Base-by-base conservation (phyloP, 116 monocot species). In the Cymodocea nodosa region DNA sequence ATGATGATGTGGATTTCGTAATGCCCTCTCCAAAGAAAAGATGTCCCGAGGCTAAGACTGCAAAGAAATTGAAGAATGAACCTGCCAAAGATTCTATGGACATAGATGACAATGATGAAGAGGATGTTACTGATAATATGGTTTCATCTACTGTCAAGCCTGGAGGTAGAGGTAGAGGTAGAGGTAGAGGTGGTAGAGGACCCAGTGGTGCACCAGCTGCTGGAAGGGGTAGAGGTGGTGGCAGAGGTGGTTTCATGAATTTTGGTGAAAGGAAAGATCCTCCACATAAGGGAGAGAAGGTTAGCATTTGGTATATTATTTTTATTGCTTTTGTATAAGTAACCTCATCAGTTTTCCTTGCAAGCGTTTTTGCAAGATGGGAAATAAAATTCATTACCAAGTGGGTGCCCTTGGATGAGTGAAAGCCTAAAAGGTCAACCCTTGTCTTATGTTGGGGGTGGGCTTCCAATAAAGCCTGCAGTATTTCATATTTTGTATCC, bases 241-340 rank as follows among this genome's bases (percentile, higher is more conserved):
- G 97, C 49, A 84, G 97, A 61, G 86, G 94, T 52, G 82, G 83
- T 17, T 90, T 82, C 56, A 85, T 90, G 81, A 87, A 77, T 76
- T 97, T 85, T 71, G 91, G 85, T 59, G 97, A 91, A 69, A 83
- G 97, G 69, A 85, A 87, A 60, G 88, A 87, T 50, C 97, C 97
- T 30, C 97, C 97, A 50, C 97, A 91, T 66, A 91, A 91, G 84
- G 97, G 95, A 53, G 89, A 91, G 58, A 97, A 97, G 91, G 97
- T 97, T 24, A 73, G 9, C 3, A 48, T 24, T 25, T 13, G 11
- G 11, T 40, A 59, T 1, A 67, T 12, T n/a, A 17, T 19, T 54
- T 54, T 16, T 44, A 10, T 44, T 35, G 3, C 36, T 8, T 36
- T 15, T 50, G 23, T 65, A 51, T 15, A 20, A 25, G 19, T 50